A percentile compares a stretch with the other conserved stretches of the same genome.
Conservation (phyloP, 176 grass and related monocot genomes). For the Cymbopogon citratus region DNA sequence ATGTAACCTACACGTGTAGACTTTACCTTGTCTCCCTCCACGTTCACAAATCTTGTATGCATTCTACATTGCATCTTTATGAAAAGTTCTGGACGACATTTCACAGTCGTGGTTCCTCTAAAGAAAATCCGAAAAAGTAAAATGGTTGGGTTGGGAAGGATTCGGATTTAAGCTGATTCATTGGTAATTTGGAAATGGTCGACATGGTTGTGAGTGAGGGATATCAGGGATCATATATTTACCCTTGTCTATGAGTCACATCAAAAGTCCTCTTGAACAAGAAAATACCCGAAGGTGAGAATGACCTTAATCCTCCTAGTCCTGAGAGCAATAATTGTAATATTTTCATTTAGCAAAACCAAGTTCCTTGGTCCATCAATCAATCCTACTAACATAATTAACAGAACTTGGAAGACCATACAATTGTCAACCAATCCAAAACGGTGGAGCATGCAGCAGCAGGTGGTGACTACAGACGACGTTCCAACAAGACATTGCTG, state of each 20-base stretch:
- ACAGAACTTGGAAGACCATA: background rate
- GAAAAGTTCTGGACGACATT: too few relatives aligned
- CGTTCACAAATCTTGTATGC: too few relatives aligned
- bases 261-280: background rate
- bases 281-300: background rate
- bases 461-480: background rate
- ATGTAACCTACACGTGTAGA: too few relatives aligned
- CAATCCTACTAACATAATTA: background rate
- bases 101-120: too few relatives aligned
- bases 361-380: constrained; percentile 30
- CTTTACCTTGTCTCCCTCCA: too few relatives aligned
- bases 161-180: background rate
- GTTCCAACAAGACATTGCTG: background rate
- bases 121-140: too few relatives aligned
- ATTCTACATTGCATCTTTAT: too few relatives aligned
- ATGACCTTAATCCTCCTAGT: background rate
- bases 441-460: too few relatives aligned
- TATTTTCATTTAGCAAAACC: constrained; percentile 28
- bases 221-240: background rate
- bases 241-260: background rate
- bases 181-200: background rate
- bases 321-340: background rate
- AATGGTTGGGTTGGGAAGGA: too few relatives aligned
- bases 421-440: too few relatives aligned
- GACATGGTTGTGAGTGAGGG: background rate